These are phyloP conservation scores for Taphrina communis DNA, from an alignment of 1,139 yeast genomes.

Conservation along the genomic window DNA sequence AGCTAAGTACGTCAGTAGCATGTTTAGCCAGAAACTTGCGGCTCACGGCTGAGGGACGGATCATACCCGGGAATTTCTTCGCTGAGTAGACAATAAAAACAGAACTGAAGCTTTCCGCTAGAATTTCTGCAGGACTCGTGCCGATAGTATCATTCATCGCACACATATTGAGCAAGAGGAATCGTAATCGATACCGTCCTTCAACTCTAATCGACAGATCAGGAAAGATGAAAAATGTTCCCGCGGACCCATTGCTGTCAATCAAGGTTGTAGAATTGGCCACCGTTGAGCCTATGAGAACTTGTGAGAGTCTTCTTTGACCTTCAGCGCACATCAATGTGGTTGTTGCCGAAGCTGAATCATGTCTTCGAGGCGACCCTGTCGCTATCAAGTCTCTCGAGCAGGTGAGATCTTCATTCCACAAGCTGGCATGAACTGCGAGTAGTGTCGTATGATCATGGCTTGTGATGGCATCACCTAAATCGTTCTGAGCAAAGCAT, in stretches of 20 bases:
- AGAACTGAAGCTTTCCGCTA: slow-evolving; percentile 48
- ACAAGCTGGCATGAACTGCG: slow-evolving; percentile 33
- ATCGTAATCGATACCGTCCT: slow-evolving; percentile 50
- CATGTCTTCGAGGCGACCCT: background rate
- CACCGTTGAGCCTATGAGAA: slow-evolving; percentile 36
- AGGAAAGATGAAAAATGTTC: slow-evolving; percentile 50
- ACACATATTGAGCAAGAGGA: slow-evolving; percentile 47
- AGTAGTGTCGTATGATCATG: slow-evolving; percentile 20
- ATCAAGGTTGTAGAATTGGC: slow-evolving; percentile 8
- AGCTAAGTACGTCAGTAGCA: slow-evolving; percentile 6
- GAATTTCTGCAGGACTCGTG: background rate
- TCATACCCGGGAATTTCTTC: slow-evolving; percentile 52
- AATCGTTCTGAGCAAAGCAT: slow-evolving; percentile 1
- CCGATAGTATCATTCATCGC: background rate
- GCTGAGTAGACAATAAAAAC: slow-evolving; percentile 52
- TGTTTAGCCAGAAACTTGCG: background rate
- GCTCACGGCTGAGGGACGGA: slow-evolving; percentile 9
- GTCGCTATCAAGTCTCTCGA: slow-evolving; percentile 31
- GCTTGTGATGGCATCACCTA: background rate
- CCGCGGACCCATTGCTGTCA: slow-evolving; percentile 31
- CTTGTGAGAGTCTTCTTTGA: slow-evolving; percentile 24
- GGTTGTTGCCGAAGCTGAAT: background rate
- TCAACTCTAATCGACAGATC: slow-evolving; percentile 53
- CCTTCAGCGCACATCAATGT: background rate
- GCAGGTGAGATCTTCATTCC: slow-evolving; percentile 12